A percentile compares a stretch with the other conserved stretches of the same genome.
Evolutionary conservation across 305 asterid species (phyloP).

Genomic region (Salvia sclarea): DNA sequence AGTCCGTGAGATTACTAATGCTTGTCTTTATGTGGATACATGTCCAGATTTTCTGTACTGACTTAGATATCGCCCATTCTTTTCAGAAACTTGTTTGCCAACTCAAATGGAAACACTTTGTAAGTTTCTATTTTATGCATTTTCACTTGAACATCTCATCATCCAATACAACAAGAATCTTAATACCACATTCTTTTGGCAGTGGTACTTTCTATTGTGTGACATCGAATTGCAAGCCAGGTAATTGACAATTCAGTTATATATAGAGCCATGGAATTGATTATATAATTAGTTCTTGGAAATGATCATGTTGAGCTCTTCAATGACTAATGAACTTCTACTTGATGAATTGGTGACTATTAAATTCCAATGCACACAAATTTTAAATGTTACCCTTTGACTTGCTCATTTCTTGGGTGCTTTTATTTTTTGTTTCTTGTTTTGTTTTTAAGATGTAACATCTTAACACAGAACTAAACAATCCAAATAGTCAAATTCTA

Average conservation of each 20-base stretch:
- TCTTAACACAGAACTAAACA: too few relatives aligned
- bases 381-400: too few relatives aligned
- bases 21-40: neutral
- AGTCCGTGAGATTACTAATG: conserved; percentile 42
- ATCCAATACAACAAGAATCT: neutral
- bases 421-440: too few relatives aligned
- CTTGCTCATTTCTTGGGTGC: too few relatives aligned
- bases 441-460: too few relatives aligned
- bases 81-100: conserved; percentile 61
- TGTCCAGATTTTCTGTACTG: neutral
- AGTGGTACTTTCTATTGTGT: neutral
- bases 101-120: conserved; percentile 46
- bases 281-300: neutral
- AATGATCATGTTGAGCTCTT: neutral
- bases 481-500: too few relatives aligned
- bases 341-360: too few relatives aligned
- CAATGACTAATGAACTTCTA: too few relatives aligned
- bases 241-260: neutral
- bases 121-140: conserved; percentile 32
- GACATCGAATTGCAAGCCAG: neutral
- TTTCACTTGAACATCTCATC: neutral
- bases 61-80: neutral
- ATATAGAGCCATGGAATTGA: neutral
- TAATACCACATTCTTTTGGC: neutral
- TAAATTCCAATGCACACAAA: too few relatives aligned